Evolutionary conservation across 2,329 filamentous ascomycete genomes (phyloP).

Genomic region (Fusarium gaditjirri): DNA sequence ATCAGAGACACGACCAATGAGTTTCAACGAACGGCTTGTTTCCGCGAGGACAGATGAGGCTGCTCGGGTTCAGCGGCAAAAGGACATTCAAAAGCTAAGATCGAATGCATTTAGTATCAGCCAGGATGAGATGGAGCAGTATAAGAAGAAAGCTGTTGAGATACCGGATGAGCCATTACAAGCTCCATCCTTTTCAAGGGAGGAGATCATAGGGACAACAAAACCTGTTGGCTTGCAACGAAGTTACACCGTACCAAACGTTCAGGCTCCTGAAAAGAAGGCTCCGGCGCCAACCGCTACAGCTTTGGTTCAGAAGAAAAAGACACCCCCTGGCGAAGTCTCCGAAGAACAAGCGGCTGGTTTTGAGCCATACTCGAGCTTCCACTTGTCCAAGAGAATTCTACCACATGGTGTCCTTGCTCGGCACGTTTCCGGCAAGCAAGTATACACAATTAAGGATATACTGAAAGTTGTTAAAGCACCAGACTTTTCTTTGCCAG

Average conservation of each 20-base stretch:
- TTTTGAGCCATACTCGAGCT: slow-evolving; percentile 87
- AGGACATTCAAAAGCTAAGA: slow-evolving; percentile 63
- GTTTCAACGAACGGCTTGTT: slow-evolving; percentile 88
- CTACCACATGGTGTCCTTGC: slow-evolving; percentile 84
- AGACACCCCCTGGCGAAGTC: slow-evolving; percentile 33
- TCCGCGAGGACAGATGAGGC: slow-evolving; percentile 70
- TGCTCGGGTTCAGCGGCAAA: slow-evolving; percentile 60
- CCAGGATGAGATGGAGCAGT: slow-evolving; percentile 67
- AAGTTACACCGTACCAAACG: slow-evolving; percentile 56
- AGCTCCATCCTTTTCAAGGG: slow-evolving; percentile 68
- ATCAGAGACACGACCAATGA: slow-evolving; percentile 55
- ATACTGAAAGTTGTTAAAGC: slow-evolving; percentile 83
- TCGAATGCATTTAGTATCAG: slow-evolving; percentile 68
- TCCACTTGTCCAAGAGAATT: slow-evolving; percentile 84
- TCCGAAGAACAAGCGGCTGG: slow-evolving; percentile 52
- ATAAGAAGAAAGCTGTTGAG: slow-evolving; percentile 67
- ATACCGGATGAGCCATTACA: slow-evolving; percentile 61
- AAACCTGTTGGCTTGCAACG: slow-evolving; percentile 50
- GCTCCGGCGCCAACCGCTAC: slow-evolving; percentile 18
- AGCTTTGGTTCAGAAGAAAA: slow-evolving; percentile 22
- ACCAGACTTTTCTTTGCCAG: slow-evolving; percentile 83
- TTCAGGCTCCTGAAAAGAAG: slow-evolving; percentile 39
- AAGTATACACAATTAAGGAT: slow-evolving; percentile 80
- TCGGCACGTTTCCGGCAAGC: slow-evolving; percentile 81
- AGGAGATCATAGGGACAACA: slow-evolving; percentile 64